Percentiles rank a stretch among this genome's conserved stretches.
Conservation (phyloP, 768 basidiomycete genomes). For the Hericium erinaceus region DNA sequence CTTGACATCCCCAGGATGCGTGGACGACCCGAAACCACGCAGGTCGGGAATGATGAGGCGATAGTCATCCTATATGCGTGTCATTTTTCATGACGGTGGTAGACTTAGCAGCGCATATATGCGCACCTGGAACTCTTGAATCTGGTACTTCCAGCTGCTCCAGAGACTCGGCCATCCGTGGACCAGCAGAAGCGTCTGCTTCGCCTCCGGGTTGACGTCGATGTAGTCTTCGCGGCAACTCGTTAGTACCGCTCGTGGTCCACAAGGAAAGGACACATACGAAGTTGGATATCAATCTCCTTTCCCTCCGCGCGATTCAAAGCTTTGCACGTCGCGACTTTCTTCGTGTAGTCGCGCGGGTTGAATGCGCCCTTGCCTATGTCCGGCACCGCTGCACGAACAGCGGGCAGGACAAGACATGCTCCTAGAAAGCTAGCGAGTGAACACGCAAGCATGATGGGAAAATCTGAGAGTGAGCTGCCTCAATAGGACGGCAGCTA, state of each 20-base stretch:
- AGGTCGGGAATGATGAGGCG: constrained; percentile 53
- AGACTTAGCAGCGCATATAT: background rate
- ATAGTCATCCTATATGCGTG: constrained; percentile 39
- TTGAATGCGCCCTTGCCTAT: constrained; percentile 1
- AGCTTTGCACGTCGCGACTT: constrained; percentile 6
- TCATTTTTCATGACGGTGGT: background rate
- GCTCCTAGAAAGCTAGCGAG: too few relatives aligned
- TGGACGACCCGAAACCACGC: constrained; percentile 64
- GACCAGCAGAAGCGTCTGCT: constrained; percentile 51
- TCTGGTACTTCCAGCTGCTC: constrained; percentile 69
- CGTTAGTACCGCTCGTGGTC: background rate
- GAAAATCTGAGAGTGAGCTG: too few relatives aligned
- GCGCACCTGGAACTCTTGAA: constrained; percentile 50
- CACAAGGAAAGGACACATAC: constrained; percentile 1
- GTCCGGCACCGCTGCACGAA: background rate
- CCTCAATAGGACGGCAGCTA: too few relatives aligned
- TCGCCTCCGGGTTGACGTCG: constrained; percentile 46
- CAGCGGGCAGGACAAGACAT: too few relatives aligned
- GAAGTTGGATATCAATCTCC: constrained; percentile 4
- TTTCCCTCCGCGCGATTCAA: constrained; percentile 8
- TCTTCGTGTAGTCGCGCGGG: constrained; percentile 9
- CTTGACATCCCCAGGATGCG: constrained; percentile 52
- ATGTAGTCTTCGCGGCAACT: constrained; percentile 30
- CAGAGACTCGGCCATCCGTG: constrained; percentile 78
- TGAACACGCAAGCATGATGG: too few relatives aligned